Evolutionary conservation across 139 green algal genomes (phyloP), one percentile per base, ranked within the genome.

Genomic region (Micromonas pusilla): DNA sequence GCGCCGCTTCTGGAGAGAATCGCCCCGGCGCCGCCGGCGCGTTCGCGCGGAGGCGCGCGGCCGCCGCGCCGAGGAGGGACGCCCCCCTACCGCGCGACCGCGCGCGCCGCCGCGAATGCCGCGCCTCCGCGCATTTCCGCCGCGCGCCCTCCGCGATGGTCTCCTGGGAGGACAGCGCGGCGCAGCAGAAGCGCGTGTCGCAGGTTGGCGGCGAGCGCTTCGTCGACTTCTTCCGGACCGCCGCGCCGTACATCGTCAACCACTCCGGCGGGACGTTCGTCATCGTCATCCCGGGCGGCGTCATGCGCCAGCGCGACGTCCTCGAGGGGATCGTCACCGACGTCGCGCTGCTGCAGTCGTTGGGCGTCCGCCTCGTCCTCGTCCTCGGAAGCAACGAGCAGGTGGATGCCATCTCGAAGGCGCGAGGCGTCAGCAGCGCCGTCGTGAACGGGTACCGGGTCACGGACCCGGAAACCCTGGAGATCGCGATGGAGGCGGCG

Each of bases 361-460:
- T 99, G 37, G 94, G 95, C 6, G 86, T 94, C 30, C 82, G 82
- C 4, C 72, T 98, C 26, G 90, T 97, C 23, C 38, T 99, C 0
- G 94, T 97, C 57, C 76, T 92, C 3, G 94, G 95, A 0, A 83
- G 83, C 0, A 83, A 88, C 63, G 67, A 81, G 19, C 90, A 91
- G 75, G 91, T 94, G n/a, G 83, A 94, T 65, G 28, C 38, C 26
- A 37, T 26, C 30, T 19, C 16, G 32, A 52, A 52, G 52, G 39
- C 28, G 25, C 6, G 28, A 66, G 68, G n/a, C 30, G n/a, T 63
- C 33, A 64, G 81, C 38, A 81, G 2, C 30, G 67, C n/a, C 9
- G 93, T 90, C 31, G 82, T 89, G 3, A 86, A 84, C 0, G 91
- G 88, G 0, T 96, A 97, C 80, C 81, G 94, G 0, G 80, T 99